Percentiles rank a stretch among this genome's conserved stretches.
phyloP scores from a whole-genome alignment of 2,329 filamentous ascomycete species.

The Boeremia lycopersici region DNA sequence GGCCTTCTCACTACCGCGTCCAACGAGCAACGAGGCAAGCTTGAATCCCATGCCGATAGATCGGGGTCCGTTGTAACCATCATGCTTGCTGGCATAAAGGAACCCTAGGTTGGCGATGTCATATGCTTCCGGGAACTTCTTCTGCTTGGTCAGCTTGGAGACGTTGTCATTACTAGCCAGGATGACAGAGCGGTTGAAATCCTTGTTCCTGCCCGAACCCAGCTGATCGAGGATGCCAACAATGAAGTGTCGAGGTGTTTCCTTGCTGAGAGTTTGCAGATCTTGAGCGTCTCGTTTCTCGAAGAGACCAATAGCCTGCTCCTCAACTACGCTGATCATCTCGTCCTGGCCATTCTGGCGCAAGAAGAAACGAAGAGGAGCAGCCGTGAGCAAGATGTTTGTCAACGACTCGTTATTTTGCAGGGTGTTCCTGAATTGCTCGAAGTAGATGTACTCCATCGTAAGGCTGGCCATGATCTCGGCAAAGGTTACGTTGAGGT shows the following conservation, averaged over 20 bases:
- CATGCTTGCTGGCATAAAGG: slow-evolving; percentile 38
- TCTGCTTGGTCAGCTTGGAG: slow-evolving; percentile 32
- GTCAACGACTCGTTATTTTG: slow-evolving; percentile 48
- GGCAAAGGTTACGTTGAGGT: slow-evolving; percentile 48
- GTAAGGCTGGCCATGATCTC: slow-evolving; percentile 53
- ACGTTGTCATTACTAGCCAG: slow-evolving; percentile 33
- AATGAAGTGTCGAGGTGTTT: slow-evolving; percentile 40
- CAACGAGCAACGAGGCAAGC: slow-evolving; percentile 41
- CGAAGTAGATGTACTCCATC: slow-evolving; percentile 44
- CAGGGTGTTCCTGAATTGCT: slow-evolving; percentile 37
- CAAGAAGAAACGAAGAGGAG: slow-evolving; percentile 40
- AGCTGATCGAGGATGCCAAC: slow-evolving; percentile 38
- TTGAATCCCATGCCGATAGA: slow-evolving; percentile 49
- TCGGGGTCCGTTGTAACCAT: slow-evolving; percentile 40
- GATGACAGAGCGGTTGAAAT: slow-evolving; percentile 39
- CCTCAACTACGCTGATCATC: slow-evolving; percentile 33
- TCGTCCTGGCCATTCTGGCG: slow-evolving; percentile 28
- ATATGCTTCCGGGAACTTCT: slow-evolving; percentile 43
- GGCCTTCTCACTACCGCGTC: slow-evolving; percentile 35
- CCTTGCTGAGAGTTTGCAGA: slow-evolving; percentile 35
- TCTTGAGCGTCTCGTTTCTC: slow-evolving; percentile 36
- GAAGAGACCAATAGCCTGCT: slow-evolving; percentile 36
- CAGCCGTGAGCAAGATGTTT: slow-evolving; percentile 37
- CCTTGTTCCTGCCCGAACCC: slow-evolving; percentile 36
- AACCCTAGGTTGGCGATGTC: slow-evolving; percentile 44